phyloP scores from a whole-genome alignment of 1,284 basidiomycete species.

The Naganishia cerealis region DNA sequence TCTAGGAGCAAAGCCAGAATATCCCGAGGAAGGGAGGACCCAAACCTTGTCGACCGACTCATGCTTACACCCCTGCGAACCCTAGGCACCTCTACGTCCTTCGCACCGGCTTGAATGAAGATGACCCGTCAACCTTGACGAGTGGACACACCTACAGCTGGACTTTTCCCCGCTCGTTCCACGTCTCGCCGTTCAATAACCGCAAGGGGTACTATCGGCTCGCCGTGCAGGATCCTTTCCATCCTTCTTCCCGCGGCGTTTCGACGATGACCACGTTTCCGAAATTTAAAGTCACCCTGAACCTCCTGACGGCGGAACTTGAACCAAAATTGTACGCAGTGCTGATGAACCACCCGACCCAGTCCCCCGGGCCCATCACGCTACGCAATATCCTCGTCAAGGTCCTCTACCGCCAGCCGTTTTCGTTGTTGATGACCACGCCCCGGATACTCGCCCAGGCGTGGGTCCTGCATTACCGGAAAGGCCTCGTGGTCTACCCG shows the following conservation, averaged over 20 bases:
- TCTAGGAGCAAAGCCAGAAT: no score
- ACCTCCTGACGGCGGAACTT: conserved; percentile 44
- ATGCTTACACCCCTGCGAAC: not conserved
- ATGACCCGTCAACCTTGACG: not conserved
- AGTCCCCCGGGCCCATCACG: conserved; percentile 46
- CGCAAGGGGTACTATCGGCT: conserved; percentile 66
- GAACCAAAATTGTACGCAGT: conserved; percentile 59
- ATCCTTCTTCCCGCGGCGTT: conserved; percentile 6
- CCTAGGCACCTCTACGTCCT: conserved; percentile 35
- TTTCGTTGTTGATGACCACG: conserved; percentile 63
- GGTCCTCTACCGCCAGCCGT: conserved; percentile 58
- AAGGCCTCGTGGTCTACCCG: conserved; percentile 64
- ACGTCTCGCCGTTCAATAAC: conserved; percentile 79
- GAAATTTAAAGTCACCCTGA: conserved; percentile 43
- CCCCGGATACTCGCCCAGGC: conserved; percentile 69
- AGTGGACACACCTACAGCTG: conserved; percentile 66
- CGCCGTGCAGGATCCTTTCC: conserved; percentile 57
- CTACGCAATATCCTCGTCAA: conserved; percentile 54
- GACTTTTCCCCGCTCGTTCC: conserved; percentile 70
- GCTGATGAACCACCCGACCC: conserved; percentile 56
- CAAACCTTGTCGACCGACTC: not conserved
- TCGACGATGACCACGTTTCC: conserved; percentile 3
- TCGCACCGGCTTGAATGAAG: conserved; percentile 10
- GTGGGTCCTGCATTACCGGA: conserved; percentile 66
- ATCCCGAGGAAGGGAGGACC: no score